These are phyloP conservation scores for Scedosporium apiospermum DNA, from an alignment of 2,329 filamentous ascomycete genomes.

Conservation along the genomic window DNA sequence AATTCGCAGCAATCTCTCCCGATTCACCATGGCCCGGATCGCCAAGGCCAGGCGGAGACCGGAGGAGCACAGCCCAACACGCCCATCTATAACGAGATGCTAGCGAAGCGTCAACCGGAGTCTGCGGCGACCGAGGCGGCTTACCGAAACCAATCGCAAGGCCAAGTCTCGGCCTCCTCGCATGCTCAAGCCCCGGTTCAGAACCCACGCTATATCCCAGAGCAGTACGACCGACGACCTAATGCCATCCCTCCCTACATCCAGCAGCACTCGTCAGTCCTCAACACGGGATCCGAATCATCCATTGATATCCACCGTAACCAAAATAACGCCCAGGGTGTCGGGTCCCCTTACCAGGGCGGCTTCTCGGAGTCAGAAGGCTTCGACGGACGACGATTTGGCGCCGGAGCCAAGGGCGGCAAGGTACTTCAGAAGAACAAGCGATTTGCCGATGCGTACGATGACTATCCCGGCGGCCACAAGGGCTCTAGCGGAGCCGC, in stretches of 20 bases:
- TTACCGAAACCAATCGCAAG: conserved; percentile 1
- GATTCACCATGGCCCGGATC: conserved; percentile 30
- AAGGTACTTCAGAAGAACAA: conserved; percentile 73
- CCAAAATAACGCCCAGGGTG: conserved; percentile 18
- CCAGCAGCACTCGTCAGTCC: conserved; percentile 28
- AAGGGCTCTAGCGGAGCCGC: conserved; percentile 80
- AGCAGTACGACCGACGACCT: conserved; percentile 28
- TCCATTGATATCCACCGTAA: conserved; percentile 39
- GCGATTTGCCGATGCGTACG: conserved; percentile 82
- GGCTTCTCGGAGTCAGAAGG: conserved; percentile 33
- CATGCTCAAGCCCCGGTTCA: conserved; percentile 15
- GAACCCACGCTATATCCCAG: conserved; percentile 30
- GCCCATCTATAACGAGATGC: conserved; percentile 8
- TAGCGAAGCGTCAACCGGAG: background rate
- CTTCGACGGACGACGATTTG: conserved; percentile 28
- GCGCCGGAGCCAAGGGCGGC: conserved; percentile 23
- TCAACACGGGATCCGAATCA: conserved; percentile 44
- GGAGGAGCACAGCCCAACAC: background rate
- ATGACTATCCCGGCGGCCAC: conserved; percentile 56
- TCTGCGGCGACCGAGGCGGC: background rate
- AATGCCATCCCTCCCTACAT: conserved; percentile 38
- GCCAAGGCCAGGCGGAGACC: background rate
- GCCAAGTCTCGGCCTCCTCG: background rate
- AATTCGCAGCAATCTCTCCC: conserved; percentile 44
- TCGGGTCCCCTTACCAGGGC: conserved; percentile 26